Evolutionary conservation across 768 basidiomycete genomes (phyloP), one percentile per base, ranked within the genome.

Genomic region (Gymnopilus junonius): DNA sequence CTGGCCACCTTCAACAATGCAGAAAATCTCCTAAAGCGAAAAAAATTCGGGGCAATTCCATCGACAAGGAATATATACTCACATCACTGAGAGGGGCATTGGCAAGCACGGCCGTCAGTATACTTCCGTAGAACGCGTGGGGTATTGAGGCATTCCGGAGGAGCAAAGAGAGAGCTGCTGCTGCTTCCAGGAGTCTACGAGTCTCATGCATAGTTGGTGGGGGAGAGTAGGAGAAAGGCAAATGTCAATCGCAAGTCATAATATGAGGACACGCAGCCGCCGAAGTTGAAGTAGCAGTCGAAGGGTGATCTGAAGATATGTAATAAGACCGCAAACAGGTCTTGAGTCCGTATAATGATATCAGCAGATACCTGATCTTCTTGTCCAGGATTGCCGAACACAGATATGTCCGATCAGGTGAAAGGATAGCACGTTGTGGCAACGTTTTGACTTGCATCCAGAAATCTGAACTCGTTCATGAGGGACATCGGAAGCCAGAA

Each of bases 71-170:
- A 5, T 29, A 59, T 59, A 60, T 56, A 82, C 86, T 61, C 70
- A 89, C 93, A 72, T 93, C 88, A 65, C 87, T 82, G 43, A 87
- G 85, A 43, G 87, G 79, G 68, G 77, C 83, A 67, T 87, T 87
- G 39, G 90, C 83, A 51, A 95, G 82, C 35, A 89, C 77, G 25
- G 93, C 89, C 32, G 87, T 86, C 67, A 93, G 77, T 61, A 93
- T 76, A 69, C 83, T 89, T 12, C 93, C 93, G 69, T 94, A 83
- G 75, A 94, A 94, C 31, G 92, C 93, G 70, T 95, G 93, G 10
- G 90, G 87, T 57, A 93, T 85, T 61, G 79, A 79, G 37, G 80
- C 77, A 35, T 81, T 75, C 65, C 71, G 77, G 55, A 95, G 86
- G 60, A 88, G 76, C 60, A 78, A 77, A 31, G 92, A 93, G 74